Conservation (phyloP, 768 basidiomycete species). For the Leccinum boreale region DNA sequence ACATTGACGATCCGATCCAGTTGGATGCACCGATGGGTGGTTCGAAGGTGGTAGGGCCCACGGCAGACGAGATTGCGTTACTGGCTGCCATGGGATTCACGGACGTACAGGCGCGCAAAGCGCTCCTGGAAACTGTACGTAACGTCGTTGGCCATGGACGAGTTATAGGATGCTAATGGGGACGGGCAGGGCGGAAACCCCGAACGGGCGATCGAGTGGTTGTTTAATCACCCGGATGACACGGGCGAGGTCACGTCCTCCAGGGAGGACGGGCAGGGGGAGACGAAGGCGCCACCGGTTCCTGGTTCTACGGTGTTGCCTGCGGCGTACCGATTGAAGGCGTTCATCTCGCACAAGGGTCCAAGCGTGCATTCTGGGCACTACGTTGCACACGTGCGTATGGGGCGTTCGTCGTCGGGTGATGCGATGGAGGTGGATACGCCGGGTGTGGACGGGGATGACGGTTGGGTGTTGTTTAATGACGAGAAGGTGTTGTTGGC, state of each 20-base stretch:
- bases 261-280: constrained; percentile 18
- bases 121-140: constrained; percentile 80
- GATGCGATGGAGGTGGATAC: constrained; percentile 28
- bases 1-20: constrained; percentile 80
- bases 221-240: constrained; percentile 92
- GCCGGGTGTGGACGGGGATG: constrained; percentile 28
- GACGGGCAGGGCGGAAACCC: constrained; percentile 56
- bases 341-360: constrained; percentile 97
- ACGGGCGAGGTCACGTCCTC: constrained; percentile 54
- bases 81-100: constrained; percentile 94
- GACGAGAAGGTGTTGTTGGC: constrained; percentile 96
- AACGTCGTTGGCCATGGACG: neutral
- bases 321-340: constrained; percentile 77
- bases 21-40: constrained; percentile 8
- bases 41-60: constrained; percentile 48
- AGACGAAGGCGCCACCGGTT: constrained; percentile 18
- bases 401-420: constrained; percentile 1
- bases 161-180: neutral
- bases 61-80: constrained; percentile 66
- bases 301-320: constrained; percentile 64
- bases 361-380: constrained; percentile 94
- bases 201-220: constrained; percentile 92
- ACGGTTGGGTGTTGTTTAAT: constrained; percentile 86
- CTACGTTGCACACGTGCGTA: constrained; percentile 79
- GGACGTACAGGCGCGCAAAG: constrained; percentile 76